Percentiles rank a stretch among this genome's conserved stretches.
Evolutionary conservation across 495 filamentous ascomycete species (phyloP).

Genomic region (Penicillium angulare): DNA sequence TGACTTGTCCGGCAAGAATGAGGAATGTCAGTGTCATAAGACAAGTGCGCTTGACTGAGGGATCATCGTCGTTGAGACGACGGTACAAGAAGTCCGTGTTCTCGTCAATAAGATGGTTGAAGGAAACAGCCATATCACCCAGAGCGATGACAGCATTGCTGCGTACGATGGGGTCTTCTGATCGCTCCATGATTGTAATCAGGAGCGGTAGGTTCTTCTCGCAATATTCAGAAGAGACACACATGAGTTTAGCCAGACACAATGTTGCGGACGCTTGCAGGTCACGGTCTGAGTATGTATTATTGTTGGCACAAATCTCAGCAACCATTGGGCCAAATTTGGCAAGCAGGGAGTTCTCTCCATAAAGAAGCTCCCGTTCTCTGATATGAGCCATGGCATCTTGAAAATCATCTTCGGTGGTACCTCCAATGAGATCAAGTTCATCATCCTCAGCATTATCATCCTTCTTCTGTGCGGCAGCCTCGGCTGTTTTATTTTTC

Average conservation of each 20-base stretch:
- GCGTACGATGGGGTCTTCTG: slow-evolving; percentile 81
- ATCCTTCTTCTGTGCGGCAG: slow-evolving; percentile 45
- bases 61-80: slow-evolving; percentile 82
- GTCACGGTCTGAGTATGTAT: slow-evolving; percentile 78
- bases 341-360: slow-evolving; percentile 76
- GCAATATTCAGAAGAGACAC: slow-evolving; percentile 91
- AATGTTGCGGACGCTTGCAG: slow-evolving; percentile 91
- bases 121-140: slow-evolving; percentile 98
- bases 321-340: slow-evolving; percentile 88
- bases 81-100: slow-evolving; percentile 98
- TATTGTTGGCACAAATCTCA: slow-evolving; percentile 94
- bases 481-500: slow-evolving; percentile 64
- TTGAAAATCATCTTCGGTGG: slow-evolving; percentile 97
- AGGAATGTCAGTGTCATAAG: slow-evolving; percentile 98
- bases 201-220: slow-evolving; percentile 89
- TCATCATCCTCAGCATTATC: slow-evolving; percentile 64
- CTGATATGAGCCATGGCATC: slow-evolving; percentile 94
- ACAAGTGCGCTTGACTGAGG: slow-evolving; percentile 92
- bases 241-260: slow-evolving; percentile 99
- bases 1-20: slow-evolving; percentile 96
- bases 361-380: slow-evolving; percentile 90
- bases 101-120: slow-evolving; percentile 98
- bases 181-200: slow-evolving; percentile 96
- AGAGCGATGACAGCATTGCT: slow-evolving; percentile 96
- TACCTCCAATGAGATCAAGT: slow-evolving; percentile 93